Evolutionary conservation across 805 yeast genomes (phyloP), one percentile per base, ranked within the genome.

Genomic region (Teunomyces atbi): DNA sequence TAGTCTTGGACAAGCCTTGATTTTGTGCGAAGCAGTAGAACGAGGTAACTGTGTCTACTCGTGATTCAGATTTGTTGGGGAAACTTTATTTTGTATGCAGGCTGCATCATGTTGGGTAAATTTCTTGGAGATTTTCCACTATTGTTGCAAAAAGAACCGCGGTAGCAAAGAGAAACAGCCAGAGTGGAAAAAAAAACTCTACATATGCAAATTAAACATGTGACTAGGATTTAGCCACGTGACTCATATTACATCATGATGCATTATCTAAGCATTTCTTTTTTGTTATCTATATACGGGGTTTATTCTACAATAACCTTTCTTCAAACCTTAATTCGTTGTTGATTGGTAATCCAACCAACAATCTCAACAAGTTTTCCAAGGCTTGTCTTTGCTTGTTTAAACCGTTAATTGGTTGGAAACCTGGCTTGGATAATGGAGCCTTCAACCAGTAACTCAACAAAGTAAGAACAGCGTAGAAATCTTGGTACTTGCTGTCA

Each of bases 371-470:
- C 63, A 91, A 81, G 76, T 90, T 92, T 74, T 91, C 98, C 55
- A 91, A 74, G 43, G 95, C 97, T 58, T 84, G 79, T 64, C 96
- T 85, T 76, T 92, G 98, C 73, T 91, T 92, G 81, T 89, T 92
- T 65, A 91, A 79, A 21, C 97, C 96, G 61, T 91, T 91, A 60
- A 91, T 88, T 27, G 96, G 84, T 64, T 88, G 85, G 71, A 77
- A 87, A 4, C 97, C 97, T 42, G 89, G 88, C 71, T 92, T 87
- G 42, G 96, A 84, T 58, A 91, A 80, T 54, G 98, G 98, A 2
- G 97, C 97, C 77, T 91, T 91, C 64, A 92, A 82, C 97, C 97
- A 91, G 74, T 91, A 91, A 62, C 91, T 81, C 67, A 91, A 77
- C 66, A 90, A 86, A 13, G 95, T 81, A 64, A 92, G 76, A 42